Conservation (phyloP, 805 yeast genomes). For the Zygosaccharomyces kombuchaensis region DNA sequence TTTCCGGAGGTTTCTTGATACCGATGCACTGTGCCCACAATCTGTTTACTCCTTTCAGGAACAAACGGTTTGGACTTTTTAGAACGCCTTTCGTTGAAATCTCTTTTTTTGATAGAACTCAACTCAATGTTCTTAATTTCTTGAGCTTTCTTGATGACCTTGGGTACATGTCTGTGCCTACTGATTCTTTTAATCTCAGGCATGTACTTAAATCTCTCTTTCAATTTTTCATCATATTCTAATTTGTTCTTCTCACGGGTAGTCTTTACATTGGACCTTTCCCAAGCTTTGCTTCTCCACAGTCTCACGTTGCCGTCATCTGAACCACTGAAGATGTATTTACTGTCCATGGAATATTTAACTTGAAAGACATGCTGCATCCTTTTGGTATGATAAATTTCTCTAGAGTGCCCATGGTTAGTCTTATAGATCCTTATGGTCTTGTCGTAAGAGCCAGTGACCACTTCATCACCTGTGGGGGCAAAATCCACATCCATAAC, state of each 20-base stretch:
- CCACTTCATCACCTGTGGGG: constrained; percentile 95
- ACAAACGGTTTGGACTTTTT: constrained; percentile 56
- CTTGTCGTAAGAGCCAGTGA: constrained; percentile 92
- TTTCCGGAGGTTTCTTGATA: constrained; percentile 35
- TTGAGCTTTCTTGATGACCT: constrained; percentile 78
- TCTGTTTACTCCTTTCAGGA: constrained; percentile 81
- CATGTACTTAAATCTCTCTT: constrained; percentile 91
- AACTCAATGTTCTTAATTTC: constrained; percentile 78
- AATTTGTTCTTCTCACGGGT: constrained; percentile 74
- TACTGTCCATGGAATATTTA: constrained; percentile 82
- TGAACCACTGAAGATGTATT: constrained; percentile 82
- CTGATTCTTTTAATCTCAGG: constrained; percentile 90
- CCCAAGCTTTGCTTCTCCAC: constrained; percentile 88
- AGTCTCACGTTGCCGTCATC: constrained; percentile 94
- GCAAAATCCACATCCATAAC: constrained; percentile 92
- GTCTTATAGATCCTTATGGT: constrained; percentile 77
- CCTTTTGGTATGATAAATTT: constrained; percentile 92
- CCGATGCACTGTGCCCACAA: constrained; percentile 73
- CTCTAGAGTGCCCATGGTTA: constrained; percentile 87
- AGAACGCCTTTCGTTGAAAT: constrained; percentile 76
- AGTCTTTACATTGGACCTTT: constrained; percentile 75
- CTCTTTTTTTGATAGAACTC: constrained; percentile 70
- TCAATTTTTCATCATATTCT: constrained; percentile 87
- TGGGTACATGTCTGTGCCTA: constrained; percentile 89
- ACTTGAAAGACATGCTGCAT: constrained; percentile 93